These are phyloP conservation scores for Marchantia polymorpha DNA, from an alignment of 225 moss, liverwort and hornwort genomes.

Conservation along the genomic window DNA sequence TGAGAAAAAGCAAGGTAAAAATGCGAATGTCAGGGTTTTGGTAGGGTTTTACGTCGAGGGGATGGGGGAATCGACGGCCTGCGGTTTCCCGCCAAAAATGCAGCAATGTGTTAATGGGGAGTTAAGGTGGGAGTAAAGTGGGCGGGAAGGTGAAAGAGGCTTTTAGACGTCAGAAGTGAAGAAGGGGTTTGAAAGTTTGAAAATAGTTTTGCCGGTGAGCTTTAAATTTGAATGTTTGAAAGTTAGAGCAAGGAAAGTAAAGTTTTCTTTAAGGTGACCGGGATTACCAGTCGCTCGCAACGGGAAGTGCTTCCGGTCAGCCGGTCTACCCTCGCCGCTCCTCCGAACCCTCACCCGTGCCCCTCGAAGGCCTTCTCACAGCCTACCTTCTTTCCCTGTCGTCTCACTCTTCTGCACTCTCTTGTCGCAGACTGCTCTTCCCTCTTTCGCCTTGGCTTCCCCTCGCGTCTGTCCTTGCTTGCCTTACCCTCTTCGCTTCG, in stretches of 20 bases:
- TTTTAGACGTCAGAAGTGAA: conserved; percentile 19
- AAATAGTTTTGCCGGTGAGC: conserved; percentile 38
- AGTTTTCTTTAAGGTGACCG: conserved; percentile 24
- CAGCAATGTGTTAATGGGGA: neutral
- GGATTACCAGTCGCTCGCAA: conserved; percentile 22
- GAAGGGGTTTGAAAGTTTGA: conserved; percentile 20
- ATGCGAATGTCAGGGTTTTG: conserved; percentile 11
- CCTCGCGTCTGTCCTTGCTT: conserved; percentile 14
- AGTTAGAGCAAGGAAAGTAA: neutral
- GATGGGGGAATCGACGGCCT: conserved; percentile 16
- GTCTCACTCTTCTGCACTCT: conserved; percentile 32
- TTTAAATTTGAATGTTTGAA: conserved; percentile 24
- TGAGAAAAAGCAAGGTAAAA: conserved; percentile 1
- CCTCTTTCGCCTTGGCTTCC: conserved; percentile 34
- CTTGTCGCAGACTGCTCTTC: conserved; percentile 22
- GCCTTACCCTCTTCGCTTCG: conserved; percentile 10
- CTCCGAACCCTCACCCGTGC: conserved; percentile 22
- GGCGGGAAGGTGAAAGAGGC: conserved; percentile 32
- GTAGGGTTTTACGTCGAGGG: neutral
- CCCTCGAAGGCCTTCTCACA: conserved; percentile 21
- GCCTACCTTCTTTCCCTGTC: conserved; percentile 25
- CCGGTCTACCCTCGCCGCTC: conserved; percentile 42
- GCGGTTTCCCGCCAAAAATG: conserved; percentile 17
- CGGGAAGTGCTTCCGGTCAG: conserved; percentile 27
- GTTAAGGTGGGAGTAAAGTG: conserved; percentile 18